Base-by-base conservation (phyloP, 1,284 basidiomycete genomes). In the Cystobasidiaceae sp. region DNA sequence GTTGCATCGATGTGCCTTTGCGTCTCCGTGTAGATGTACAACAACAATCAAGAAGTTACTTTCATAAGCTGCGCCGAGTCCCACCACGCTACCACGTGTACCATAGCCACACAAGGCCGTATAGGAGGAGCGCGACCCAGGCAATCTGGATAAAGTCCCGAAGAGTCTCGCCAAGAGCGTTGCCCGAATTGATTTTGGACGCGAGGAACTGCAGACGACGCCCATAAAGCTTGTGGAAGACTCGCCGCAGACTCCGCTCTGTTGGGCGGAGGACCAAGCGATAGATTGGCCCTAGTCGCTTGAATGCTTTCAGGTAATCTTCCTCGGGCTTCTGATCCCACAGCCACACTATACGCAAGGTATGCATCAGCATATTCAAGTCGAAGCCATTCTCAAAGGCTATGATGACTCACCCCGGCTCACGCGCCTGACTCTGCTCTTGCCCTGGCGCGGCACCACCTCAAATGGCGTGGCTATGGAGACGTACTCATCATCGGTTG, bases 321-420 rank as follows among this genome's bases (percentile, higher is more conserved):
- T 64, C 61, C 9, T 64, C 61, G 15, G 61, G 27, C 49, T 64
- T 52, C 28, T 51, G 61, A 50, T 64, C 61, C 61, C 61, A 64
- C 30, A 56, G 51, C 61, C 61, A 64, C 13, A 64, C 61, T 64
- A 34, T 28, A 19, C 3, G 32, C 3, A 4, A 60, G 17, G 37
- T 21, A 9, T 17, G 13, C 30, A 8, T 8, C 13, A 9, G 43
- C 5, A 17, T 21, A 41, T 8, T 25, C 48, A 28, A 25, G 46
- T 23, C 3, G 19, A 28, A 23, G 3, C 13, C 3, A 19, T 3
- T 51, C 3, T 7, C 11, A 2, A 5, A 9, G 9, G 21, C 45
- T 9, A 13, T 30, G 15, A 25, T 32, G 33, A 41, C 52, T 48
- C 21, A 64, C 61, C 61, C 49, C 61, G 32, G 44, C 61, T 64